Conservation (phyloP, 331 rosid genomes). For the Stylosanthes scabra region DNA sequence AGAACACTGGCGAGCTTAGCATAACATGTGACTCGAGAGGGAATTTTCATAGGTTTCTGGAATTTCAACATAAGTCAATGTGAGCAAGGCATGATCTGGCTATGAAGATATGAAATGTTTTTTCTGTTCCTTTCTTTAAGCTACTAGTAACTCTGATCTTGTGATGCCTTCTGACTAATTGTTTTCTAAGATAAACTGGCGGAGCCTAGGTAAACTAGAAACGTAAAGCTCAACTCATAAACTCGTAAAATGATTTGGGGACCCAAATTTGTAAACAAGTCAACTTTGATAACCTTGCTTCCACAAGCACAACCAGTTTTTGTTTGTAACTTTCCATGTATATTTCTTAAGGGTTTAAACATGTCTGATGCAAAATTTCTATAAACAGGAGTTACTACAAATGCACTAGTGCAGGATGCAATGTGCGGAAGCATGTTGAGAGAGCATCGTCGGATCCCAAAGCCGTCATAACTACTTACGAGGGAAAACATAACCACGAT, state of each 20-base stretch:
- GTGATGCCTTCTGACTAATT: conserved; percentile 14
- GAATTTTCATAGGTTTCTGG: conserved; percentile 15
- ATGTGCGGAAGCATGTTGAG: conserved; percentile 97
- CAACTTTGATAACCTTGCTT: background rate
- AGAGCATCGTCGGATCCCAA: conserved; percentile 92
- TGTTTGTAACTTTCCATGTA: conserved; percentile 7
- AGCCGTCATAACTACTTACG: conserved; percentile 92
- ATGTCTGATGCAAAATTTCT: conserved; percentile 34
- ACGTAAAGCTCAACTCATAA: too few species aligned
- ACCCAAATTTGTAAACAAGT: background rate
- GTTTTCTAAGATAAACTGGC: background rate
- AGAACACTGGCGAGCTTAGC: background rate
- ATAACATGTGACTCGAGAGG: background rate
- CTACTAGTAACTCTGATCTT: conserved; percentile 10
- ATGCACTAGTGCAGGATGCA: conserved; percentile 91
- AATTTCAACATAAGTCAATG: conserved; percentile 21
- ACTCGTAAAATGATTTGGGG: too few species aligned
- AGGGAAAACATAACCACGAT: conserved; percentile 92
- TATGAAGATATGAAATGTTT: background rate
- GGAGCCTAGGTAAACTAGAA: too few species aligned
- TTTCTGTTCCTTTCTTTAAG: conserved; percentile 30
- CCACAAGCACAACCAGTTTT: background rate
- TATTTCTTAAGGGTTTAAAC: background rate
- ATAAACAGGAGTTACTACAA: conserved; percentile 93
- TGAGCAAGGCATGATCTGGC: conserved; percentile 1